Evolutionary conservation across 495 filamentous ascomycete genomes (phyloP).

Genomic region (Neurospora sp.): DNA sequence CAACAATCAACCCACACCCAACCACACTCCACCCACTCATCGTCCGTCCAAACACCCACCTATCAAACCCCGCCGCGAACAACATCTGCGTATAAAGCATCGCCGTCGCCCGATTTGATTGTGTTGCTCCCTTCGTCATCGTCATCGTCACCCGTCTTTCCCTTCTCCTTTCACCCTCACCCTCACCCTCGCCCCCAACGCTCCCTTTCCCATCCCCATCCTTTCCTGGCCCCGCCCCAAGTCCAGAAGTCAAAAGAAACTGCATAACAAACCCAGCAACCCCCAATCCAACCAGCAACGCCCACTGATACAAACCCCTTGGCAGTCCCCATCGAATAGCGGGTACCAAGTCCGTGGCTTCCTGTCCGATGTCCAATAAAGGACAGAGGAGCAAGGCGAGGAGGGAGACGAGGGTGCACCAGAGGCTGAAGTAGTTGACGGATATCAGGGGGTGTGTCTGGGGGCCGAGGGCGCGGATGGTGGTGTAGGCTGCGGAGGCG

Average conservation of each 20-base stretch:
- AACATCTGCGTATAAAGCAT: slow-evolving; percentile 93
- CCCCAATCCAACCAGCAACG: slow-evolving; percentile 56
- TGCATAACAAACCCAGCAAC: slow-evolving; percentile 78
- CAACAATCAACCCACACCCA: slow-evolving; percentile 71
- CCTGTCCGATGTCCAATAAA: slow-evolving; percentile 30
- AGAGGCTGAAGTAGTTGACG: slow-evolving; percentile 76
- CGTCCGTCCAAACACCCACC: slow-evolving; percentile 61
- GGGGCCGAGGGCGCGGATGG: slow-evolving; percentile 75
- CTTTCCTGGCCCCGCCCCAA: slow-evolving; percentile 31
- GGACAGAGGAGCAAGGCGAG: slow-evolving; percentile 45
- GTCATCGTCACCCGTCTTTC: background rate
- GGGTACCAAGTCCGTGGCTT: slow-evolving; percentile 11
- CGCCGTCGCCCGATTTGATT: slow-evolving; percentile 64
- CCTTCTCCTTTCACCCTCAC: background rate
- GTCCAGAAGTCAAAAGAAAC: slow-evolving; percentile 72
- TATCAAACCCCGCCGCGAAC: slow-evolving; percentile 78
- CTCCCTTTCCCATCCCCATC: background rate
- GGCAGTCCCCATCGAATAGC: slow-evolving; percentile 56
- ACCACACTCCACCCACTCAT: slow-evolving; percentile 56
- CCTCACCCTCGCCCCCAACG: background rate
- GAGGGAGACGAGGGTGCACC: slow-evolving; percentile 56
- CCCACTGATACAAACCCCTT: slow-evolving; percentile 53
- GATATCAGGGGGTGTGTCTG: slow-evolving; percentile 76
- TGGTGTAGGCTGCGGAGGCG: slow-evolving; percentile 63
- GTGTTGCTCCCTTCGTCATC: slow-evolving; percentile 31